Percentiles rank a stretch among this genome's conserved stretches.
These are phyloP conservation scores for Neotropicomus parvogracilis DNA, from an alignment of 1,284 basidiomycete genomes.

Conservation along the genomic window DNA sequence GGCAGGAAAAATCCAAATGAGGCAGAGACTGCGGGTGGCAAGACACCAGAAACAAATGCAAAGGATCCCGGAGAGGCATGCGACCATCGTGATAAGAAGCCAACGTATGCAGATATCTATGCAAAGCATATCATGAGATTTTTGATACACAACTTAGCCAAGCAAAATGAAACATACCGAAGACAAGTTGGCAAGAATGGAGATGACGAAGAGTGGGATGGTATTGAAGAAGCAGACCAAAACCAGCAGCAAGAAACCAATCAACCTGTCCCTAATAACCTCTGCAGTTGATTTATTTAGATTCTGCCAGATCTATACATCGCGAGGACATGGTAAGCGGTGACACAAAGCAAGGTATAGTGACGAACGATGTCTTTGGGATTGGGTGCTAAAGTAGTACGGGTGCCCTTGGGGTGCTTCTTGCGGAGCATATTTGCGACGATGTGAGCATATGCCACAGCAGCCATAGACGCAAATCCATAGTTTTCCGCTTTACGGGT, in stretches of 20 bases:
- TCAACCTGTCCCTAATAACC: constrained; percentile 59
- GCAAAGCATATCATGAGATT: constrained; percentile 7
- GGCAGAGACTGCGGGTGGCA: constrained; percentile 84
- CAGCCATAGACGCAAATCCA: constrained; percentile 91
- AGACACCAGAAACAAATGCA: constrained; percentile 78
- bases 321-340: not conserved
- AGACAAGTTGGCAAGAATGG: constrained; percentile 76
- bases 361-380: constrained; percentile 77
- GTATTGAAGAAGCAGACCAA: constrained; percentile 89
- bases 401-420: constrained; percentile 72
- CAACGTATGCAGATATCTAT: constrained; percentile 64
- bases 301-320: constrained; percentile 77
- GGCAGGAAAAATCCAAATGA: constrained; percentile 89
- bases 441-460: constrained; percentile 86
- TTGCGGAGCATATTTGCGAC: constrained; percentile 67
- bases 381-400: constrained; percentile 74
- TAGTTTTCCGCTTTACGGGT: constrained; percentile 81
- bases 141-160: not conserved
- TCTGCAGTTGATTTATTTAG: constrained; percentile 71
- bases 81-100: constrained; percentile 70
- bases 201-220: constrained; percentile 79
- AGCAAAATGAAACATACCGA: constrained; percentile 46
- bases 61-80: constrained; percentile 58
- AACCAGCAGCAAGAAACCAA: constrained; percentile 75
- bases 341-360: not conserved